These are phyloP conservation scores for Apiotrichum porosum DNA, from an alignment of 1,284 basidiomycete genomes.

Conservation along the genomic window DNA sequence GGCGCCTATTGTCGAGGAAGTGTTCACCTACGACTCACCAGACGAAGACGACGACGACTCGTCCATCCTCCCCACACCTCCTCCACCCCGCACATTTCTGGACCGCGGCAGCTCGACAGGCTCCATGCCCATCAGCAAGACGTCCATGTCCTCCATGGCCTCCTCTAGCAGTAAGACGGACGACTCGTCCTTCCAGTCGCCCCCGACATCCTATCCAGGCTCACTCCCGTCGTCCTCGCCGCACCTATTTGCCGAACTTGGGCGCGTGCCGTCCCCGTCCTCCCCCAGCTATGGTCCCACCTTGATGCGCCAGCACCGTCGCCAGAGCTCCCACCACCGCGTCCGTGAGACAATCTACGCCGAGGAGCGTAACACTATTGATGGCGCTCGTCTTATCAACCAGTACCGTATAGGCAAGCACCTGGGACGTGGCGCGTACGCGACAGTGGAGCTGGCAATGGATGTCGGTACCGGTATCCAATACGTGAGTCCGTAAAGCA, in stretches of 20 bases:
- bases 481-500: constrained; percentile 38
- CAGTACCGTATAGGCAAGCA: constrained; percentile 46
- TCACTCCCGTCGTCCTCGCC: constrained; percentile 2
- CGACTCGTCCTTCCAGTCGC: constrained; percentile 2
- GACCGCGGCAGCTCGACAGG: constrained; percentile 6
- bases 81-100: constrained; percentile 5
- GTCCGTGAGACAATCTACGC: constrained; percentile 47
- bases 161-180: too few species aligned
- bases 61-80: constrained; percentile 6
- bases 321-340: constrained; percentile 39
- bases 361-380: constrained; percentile 33
- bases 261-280: constrained; percentile 5
- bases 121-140: constrained; percentile 6
- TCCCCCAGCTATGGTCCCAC: neutral
- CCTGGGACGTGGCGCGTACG: constrained; percentile 48
- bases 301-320: constrained; percentile 17
- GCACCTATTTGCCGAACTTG: neutral
- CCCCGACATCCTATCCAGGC: constrained; percentile 3
- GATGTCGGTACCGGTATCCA: constrained; percentile 45
- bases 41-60: constrained; percentile 14
- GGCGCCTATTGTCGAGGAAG: neutral
- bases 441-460: constrained; percentile 44
- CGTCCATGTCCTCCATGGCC: neutral
- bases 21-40: constrained; percentile 21
- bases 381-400: constrained; percentile 46